Evolutionary conservation across 2,329 filamentous ascomycete genomes (phyloP).

Genomic region (Hortaea werneckii): DNA sequence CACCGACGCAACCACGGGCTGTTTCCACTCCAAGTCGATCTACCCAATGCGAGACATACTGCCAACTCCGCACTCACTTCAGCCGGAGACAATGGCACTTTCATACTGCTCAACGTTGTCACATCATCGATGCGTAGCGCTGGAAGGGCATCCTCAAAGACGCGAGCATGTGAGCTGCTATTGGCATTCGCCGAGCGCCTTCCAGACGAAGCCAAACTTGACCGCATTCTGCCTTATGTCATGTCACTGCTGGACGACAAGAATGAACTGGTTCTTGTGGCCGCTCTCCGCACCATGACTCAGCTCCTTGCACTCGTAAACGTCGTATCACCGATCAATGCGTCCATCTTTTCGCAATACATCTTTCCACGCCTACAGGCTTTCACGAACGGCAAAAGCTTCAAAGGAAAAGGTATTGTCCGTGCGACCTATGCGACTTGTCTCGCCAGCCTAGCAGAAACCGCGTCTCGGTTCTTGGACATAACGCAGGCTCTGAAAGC

Average conservation of each 20-base stretch:
- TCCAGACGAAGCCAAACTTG: slow-evolving; percentile 91
- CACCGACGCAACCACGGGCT: slow-evolving; percentile 38
- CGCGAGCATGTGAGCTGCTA: slow-evolving; percentile 83
- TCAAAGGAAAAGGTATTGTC: slow-evolving; percentile 50
- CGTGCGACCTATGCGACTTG: slow-evolving; percentile 89
- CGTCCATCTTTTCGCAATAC: slow-evolving; percentile 58
- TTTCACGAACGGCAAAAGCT: slow-evolving; percentile 44
- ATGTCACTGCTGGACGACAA: slow-evolving; percentile 73
- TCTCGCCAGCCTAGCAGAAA: slow-evolving; percentile 76
- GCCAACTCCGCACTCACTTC: slow-evolving; percentile 51
- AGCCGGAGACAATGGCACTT: slow-evolving; percentile 71
- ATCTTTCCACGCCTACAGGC: slow-evolving; percentile 49
- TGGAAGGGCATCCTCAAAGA: slow-evolving; percentile 72
- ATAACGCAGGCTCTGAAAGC: slow-evolving; percentile 81
- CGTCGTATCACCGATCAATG: slow-evolving; percentile 69
- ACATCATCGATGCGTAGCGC: slow-evolving; percentile 85
- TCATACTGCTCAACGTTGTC: slow-evolving; percentile 84
- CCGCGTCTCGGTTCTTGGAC: slow-evolving; percentile 75
- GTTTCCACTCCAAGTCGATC: slow-evolving; percentile 74
- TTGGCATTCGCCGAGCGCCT: slow-evolving; percentile 83
- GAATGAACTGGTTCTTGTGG: slow-evolving; percentile 72
- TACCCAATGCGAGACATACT: slow-evolving; percentile 72
- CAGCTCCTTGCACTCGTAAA: slow-evolving; percentile 80
- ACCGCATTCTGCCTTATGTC: slow-evolving; percentile 83
- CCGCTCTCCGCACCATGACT: slow-evolving; percentile 76